Percentiles rank a stretch among this genome's conserved stretches.
Conservation (phyloP, 2,329 filamentous ascomycete species). For the Verticillium zaregamsianum region DNA sequence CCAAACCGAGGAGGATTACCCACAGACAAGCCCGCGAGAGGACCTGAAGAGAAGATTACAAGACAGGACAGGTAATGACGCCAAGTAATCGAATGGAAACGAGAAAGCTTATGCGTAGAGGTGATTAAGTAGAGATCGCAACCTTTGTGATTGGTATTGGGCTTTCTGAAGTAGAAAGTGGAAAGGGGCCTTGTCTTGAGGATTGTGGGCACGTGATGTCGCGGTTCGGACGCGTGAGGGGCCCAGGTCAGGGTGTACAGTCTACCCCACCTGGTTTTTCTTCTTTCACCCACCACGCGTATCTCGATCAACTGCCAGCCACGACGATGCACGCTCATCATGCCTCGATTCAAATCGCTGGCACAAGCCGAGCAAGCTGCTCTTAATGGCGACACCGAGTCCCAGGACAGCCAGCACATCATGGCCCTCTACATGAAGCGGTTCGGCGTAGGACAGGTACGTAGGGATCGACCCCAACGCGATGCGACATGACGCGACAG, state of each 20-base stretch:
- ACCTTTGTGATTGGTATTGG: too few relatives aligned
- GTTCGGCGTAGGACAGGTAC: constrained; percentile 34
- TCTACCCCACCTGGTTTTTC: background rate
- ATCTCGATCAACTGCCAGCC: background rate
- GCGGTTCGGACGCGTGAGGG: background rate
- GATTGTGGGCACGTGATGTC: background rate
- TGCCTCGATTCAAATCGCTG: constrained; percentile 23
- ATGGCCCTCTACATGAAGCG: constrained; percentile 31
- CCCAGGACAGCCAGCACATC: constrained; percentile 41
- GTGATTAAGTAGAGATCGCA: too few relatives aligned
- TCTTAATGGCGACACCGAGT: constrained; percentile 27
- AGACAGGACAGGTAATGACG: too few relatives aligned
- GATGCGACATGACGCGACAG: constrained; percentile 7
- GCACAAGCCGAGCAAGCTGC: constrained; percentile 20
- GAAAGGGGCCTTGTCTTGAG: too few relatives aligned
- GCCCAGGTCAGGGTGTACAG: background rate
- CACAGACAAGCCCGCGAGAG: too few relatives aligned
- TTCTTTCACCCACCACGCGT: background rate
- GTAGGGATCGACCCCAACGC: constrained; percentile 16
- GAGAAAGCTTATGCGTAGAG: too few relatives aligned
- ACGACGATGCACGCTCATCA: constrained; percentile 10
- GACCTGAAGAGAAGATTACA: too few relatives aligned
- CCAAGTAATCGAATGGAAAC: too few relatives aligned
- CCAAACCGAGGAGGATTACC: too few relatives aligned
- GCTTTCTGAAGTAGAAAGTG: too few relatives aligned